A percentile compares a stretch with the other conserved stretches of the same genome.
Evolutionary conservation across 1,284 basidiomycete genomes (phyloP).

Genomic region (Leccinum angustisporum): DNA sequence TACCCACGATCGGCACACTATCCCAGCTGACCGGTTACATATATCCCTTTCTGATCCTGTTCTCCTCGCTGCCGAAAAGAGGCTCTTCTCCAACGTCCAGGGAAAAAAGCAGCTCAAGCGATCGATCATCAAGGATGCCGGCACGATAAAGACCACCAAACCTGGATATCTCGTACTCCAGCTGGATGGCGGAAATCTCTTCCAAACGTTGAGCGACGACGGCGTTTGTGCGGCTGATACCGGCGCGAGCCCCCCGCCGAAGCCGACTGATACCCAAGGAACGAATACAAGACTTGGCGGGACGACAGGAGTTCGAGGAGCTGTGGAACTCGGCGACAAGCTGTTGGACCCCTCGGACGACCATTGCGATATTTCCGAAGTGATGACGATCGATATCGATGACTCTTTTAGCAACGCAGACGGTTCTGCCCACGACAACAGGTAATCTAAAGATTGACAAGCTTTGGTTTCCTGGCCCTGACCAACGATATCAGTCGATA

Average conservation of each 20-base stretch:
- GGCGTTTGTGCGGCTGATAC: background rate
- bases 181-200: background rate
- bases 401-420: background rate
- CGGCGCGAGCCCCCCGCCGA: background rate
- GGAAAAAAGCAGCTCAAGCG: background rate
- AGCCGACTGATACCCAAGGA: background rate
- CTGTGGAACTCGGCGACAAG: background rate
- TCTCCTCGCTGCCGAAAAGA: constrained; percentile 21
- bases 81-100: constrained; percentile 10
- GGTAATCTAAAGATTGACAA: constrained; percentile 15
- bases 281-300: background rate
- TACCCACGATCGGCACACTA: constrained; percentile 14
- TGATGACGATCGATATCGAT: constrained; percentile 2
- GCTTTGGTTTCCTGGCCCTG: background rate
- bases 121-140: background rate
- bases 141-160: background rate
- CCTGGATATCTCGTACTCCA: background rate
- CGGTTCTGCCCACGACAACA: constrained; percentile 1
- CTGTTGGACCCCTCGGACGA: constrained; percentile 1
- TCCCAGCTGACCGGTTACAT: constrained; percentile 17
- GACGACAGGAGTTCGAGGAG: background rate
- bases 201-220: background rate
- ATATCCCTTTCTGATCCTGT: constrained; percentile 28
- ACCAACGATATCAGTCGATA: constrained; percentile 12
- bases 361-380: constrained; percentile 10